phyloP scores from a whole-genome alignment of 345 rosid species.

The Populus ilicifolia region DNA sequence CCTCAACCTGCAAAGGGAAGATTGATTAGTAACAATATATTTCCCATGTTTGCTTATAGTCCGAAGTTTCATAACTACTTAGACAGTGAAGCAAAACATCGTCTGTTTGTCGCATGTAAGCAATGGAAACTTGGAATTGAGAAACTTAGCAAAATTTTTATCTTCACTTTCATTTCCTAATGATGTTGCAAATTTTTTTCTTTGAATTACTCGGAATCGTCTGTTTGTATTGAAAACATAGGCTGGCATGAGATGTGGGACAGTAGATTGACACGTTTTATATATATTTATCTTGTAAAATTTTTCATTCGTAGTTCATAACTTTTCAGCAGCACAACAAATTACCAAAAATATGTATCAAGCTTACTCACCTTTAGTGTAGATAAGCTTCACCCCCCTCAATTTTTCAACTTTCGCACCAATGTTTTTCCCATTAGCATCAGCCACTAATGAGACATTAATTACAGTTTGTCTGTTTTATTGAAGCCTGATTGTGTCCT shows the following conservation, averaged over 20 bases:
- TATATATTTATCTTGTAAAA: not conserved
- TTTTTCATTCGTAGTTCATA: not conserved
- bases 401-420: not conserved
- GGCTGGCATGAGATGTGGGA: not conserved
- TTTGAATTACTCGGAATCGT: not conserved
- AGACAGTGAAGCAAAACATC: constrained; percentile 2
- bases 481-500: not conserved
- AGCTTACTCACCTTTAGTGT: not conserved
- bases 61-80: not conserved
- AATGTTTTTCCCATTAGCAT: not conserved
- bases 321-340: not conserved
- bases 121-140: not conserved
- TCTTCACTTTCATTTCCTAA: not conserved
- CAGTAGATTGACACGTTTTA: not conserved
- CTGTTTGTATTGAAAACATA: not conserved
- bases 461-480: not conserved
- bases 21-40: constrained; percentile 1
- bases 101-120: not conserved
- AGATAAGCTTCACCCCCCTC: not conserved
- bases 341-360: not conserved
- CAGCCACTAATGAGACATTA: not conserved
- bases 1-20: constrained; percentile 73
- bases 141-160: not conserved
- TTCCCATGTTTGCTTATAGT: not conserved
- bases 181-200: not conserved